Conservation (phyloP, 495 filamentous ascomycete species). For the Bacidia rubella region DNA sequence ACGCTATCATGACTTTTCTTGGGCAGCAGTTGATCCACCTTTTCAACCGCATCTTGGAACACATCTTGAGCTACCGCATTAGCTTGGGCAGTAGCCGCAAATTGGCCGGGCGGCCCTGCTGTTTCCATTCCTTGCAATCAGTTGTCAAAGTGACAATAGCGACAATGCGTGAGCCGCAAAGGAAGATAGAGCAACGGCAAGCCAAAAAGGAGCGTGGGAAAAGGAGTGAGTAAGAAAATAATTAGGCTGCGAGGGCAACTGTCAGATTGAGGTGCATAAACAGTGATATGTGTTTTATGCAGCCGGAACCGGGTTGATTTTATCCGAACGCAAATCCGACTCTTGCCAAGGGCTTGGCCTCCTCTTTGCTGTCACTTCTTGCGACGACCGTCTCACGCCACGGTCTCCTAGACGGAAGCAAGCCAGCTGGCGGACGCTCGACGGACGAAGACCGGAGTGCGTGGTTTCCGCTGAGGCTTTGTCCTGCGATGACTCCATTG, state of each 20-base stretch:
- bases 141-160: too few species aligned
- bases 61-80: conserved; percentile 10
- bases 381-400: too few species aligned
- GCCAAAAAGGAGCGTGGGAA: neutral
- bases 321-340: too few species aligned
- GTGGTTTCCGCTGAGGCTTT: too few species aligned
- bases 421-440: too few species aligned
- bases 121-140: too few species aligned
- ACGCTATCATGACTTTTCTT: neutral
- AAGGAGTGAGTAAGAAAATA: neutral
- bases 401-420: too few species aligned
- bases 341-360: too few species aligned
- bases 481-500: too few species aligned
- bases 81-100: conserved; percentile 16
- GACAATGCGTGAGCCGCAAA: too few species aligned
- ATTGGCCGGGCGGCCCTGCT: conserved; percentile 1
- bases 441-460: too few species aligned
- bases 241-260: neutral
- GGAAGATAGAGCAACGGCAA: neutral
- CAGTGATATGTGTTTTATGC: neutral
- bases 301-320: neutral
- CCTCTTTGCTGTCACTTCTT: too few species aligned
- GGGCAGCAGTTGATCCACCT: conserved; percentile 4
- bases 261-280: neutral
- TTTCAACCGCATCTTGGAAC: conserved; percentile 8